Evolutionary conservation across 2,329 filamentous ascomycete species (phyloP), one percentile per base, ranked within the genome.

Genomic region (Microcyclospora pomicola): DNA sequence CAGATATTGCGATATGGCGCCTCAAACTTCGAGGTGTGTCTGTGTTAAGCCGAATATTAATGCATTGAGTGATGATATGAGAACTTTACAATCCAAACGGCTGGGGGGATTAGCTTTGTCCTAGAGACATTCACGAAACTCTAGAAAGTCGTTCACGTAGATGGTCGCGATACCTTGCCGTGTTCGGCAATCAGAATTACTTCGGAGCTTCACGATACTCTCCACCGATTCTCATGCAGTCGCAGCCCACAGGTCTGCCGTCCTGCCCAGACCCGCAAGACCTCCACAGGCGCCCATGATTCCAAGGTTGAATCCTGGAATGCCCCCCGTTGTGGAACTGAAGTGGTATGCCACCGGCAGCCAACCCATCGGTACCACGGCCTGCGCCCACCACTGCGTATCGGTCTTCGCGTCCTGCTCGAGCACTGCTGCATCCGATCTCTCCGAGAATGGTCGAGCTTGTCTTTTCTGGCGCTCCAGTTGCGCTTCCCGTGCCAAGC

Each of bases 261-360:
- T 53, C 46, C 52, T 53, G 10, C 49, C 47, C 33, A 59, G 50
- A 1, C 62, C 61, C 13, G 62, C 63, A 24, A 65, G 50, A 31
- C 56, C 47, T 35, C 63, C 63, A 49, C 57, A 62, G 19, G 56
- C 43, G 0, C 63, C 63, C 62, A 65, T 65, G 36, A 56, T 49
- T 1, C 63, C 63, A 42, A 64, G 31, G 44, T 65, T 65, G 56
- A 61, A 65, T 2, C 62, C 62, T 0, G 63, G 63, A 15, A 66
- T 40, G 0, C 63, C 63, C 19, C 7, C n/a, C 15, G 52, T 55
- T 15, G 50, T 50, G 36, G 53, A 58, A 34, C 58, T 58, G 39
- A 59, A 65, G 33, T 66, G 61, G 41, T 57, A 43, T 10, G 62
- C 63, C 47, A 66, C 59, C 2, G 63, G 63, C 39, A 64, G 55